Base-by-base conservation (phyloP, 768 basidiomycete genomes). In the Melanogaster broomeanus region DNA sequence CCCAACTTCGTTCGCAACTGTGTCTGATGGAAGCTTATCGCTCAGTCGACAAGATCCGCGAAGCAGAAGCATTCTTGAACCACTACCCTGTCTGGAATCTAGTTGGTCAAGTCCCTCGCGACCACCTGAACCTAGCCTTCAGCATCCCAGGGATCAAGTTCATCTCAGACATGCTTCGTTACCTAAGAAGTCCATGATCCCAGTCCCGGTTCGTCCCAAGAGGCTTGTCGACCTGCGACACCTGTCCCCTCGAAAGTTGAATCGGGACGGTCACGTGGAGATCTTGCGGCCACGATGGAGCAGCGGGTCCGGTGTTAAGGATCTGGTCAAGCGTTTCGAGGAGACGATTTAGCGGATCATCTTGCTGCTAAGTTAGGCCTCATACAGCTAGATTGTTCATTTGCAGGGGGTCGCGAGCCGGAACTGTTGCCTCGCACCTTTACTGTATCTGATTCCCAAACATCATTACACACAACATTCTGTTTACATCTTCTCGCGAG, bases 301-400 rank as follows among this genome's bases (percentile, higher is more conserved):
- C 52, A 88, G 88, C 59, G 81, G 79, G 13, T 76, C 78, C 45
- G 89, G 87, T 59, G 89, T 91, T 51, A 88, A 79, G 67, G 88
- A 90, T 45, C 64, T 91, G 48, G 81, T 90, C 45, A 75, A 69
- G 63, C 77, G 73, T 27, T 91, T 83, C 59, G 87, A 90, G 67
- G 66, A 58, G 13, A 35, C 8, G 35, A 11, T 7, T 37, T 7
- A 10, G n/a, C 18, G 18, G 35, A 37, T 31, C n/a, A n/a, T n/a
- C n/a, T n/a, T n/a, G n/a, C n/a, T n/a, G n/a, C n/a, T n/a, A n/a
- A n/a, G n/a, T n/a, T n/a, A n/a, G n/a, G n/a, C n/a, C n/a, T n/a
- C n/a, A n/a, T n/a, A n/a, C n/a, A n/a, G n/a, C n/a, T n/a, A n/a
- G n/a, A n/a, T n/a, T n/a, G n/a, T n/a, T n/a, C n/a, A n/a, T n/a